These are phyloP conservation scores for Neoboletus brunneissimus DNA, from an alignment of 768 basidiomycete species.

Conservation along the genomic window DNA sequence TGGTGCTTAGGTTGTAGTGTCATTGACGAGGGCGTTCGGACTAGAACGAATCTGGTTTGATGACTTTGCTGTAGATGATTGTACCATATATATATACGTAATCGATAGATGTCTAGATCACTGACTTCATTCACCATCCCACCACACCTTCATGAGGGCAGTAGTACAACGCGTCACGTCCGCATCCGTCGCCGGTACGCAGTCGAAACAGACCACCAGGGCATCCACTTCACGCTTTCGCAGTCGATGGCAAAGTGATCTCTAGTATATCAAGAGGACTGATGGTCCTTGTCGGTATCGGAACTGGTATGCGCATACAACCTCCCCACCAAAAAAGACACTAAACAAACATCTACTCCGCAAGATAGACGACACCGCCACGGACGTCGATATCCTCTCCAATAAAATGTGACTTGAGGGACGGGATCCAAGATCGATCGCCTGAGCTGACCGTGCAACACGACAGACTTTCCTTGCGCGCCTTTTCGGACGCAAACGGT, in stretches of 20 bases:
- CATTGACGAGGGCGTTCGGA: slow-evolving; percentile 40
- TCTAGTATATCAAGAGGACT: slow-evolving; percentile 82
- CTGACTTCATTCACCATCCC: background rate
- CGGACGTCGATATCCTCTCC: slow-evolving; percentile 68
- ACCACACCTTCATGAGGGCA: slow-evolving; percentile 60
- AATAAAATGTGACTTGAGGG: slow-evolving; percentile 71
- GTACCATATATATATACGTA: background rate
- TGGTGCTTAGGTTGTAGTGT: slow-evolving; percentile 85
- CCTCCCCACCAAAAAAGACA: background rate
- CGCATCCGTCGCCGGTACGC: slow-evolving; percentile 79
- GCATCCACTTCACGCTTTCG: background rate
- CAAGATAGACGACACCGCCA: slow-evolving; percentile 72
- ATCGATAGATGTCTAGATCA: background rate
- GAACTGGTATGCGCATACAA: slow-evolving; percentile 53
- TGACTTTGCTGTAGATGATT: background rate
- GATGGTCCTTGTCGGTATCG: slow-evolving; percentile 90
- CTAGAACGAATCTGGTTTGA: background rate
- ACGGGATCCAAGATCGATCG: background rate
- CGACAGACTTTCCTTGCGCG: slow-evolving; percentile 63
- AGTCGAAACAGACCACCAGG: background rate
- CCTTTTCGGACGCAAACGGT: slow-evolving; percentile 61
- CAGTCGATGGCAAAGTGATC: slow-evolving; percentile 78
- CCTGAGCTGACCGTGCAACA: slow-evolving; percentile 3
- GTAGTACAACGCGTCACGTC: slow-evolving; percentile 80
- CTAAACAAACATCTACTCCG: slow-evolving; percentile 1